A percentile compares a stretch with the other conserved stretches of the same genome.
Evolutionary conservation across 768 basidiomycete species (phyloP).

Genomic region (Coprinellus aureogranulatus): DNA sequence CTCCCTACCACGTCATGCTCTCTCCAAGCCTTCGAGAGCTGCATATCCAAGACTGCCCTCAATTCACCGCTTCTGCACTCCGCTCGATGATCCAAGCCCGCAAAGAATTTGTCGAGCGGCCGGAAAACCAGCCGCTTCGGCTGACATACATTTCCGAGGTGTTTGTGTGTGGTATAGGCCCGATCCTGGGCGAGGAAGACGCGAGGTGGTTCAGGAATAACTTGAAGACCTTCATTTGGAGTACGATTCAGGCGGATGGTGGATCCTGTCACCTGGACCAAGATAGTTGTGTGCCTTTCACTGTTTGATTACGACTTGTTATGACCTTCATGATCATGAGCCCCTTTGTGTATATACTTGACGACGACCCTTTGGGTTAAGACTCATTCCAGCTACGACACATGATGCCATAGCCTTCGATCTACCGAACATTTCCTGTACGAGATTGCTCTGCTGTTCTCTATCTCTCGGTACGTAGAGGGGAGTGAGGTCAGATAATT

Average conservation of each 20-base stretch:
- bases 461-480: too few species aligned
- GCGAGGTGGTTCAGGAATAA: conserved; percentile 13
- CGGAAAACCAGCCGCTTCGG: conserved; percentile 6
- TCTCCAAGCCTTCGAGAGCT: conserved; percentile 15
- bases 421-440: too few species aligned
- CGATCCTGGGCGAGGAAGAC: conserved; percentile 8
- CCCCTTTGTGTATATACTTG: not conserved
- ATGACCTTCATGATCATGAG: not conserved
- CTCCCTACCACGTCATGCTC: conserved; percentile 7
- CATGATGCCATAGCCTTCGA: too few species aligned
- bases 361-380: too few species aligned
- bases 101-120: conserved; percentile 12
- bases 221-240: conserved; percentile 13
- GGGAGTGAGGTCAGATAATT: too few species aligned
- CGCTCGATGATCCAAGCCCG: conserved; percentile 14
- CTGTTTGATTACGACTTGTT: not conserved
- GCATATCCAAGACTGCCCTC: conserved; percentile 16
- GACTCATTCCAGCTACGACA: too few species aligned
- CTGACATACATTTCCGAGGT: conserved; percentile 11
- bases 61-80: conserved; percentile 15
- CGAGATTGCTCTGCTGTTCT: too few species aligned
- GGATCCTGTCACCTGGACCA: conserved; percentile 10
- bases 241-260: conserved; percentile 6
- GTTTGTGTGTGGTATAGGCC: conserved; percentile 14
- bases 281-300: conserved; percentile 6